Percentiles rank a stretch among this genome's conserved stretches.
Conservation (phyloP, 1,284 basidiomycete genomes). For the Marasmius fiardii region DNA sequence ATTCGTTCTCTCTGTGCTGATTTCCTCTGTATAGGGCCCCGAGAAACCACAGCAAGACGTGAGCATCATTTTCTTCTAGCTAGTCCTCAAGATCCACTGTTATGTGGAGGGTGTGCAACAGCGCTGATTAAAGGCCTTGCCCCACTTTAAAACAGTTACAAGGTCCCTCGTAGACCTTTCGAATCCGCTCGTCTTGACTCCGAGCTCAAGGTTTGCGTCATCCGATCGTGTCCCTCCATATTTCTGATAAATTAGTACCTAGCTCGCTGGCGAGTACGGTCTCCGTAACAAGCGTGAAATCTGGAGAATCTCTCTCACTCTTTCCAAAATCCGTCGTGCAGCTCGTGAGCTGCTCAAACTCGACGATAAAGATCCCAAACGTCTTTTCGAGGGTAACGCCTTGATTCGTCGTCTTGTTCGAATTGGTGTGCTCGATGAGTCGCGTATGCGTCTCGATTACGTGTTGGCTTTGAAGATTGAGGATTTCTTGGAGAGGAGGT, state of each 20-base stretch:
- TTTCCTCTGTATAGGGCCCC: conserved; percentile 60
- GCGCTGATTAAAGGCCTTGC: conserved; percentile 60
- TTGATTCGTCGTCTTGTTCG: conserved; percentile 98
- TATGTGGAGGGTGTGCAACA: conserved; percentile 56
- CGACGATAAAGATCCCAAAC: conserved; percentile 99
- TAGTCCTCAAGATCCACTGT: conserved; percentile 64
- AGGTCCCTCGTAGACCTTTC: conserved; percentile 97
- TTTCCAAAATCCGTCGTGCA: conserved; percentile 99
- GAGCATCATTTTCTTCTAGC: conserved; percentile 40
- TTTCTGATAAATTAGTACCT: too few species aligned
- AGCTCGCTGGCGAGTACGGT: conserved; percentile 99
- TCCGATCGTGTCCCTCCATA: neutral
- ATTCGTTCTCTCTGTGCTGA: conserved; percentile 31
- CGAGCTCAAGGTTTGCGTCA: conserved; percentile 84
- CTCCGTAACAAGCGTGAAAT: conserved; percentile 99
- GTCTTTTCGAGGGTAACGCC: conserved; percentile 99
- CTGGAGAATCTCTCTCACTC: conserved; percentile 97
- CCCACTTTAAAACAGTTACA: conserved; percentile 74
- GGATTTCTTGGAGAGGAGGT: conserved; percentile 98
- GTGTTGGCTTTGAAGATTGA: conserved; percentile 98
- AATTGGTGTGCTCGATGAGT: conserved; percentile 99
- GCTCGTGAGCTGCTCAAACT: conserved; percentile 99
- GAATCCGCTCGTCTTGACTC: conserved; percentile 98
- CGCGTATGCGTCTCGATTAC: conserved; percentile 99
- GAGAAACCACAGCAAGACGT: conserved; percentile 88